Evolutionary conservation across 176 grass and related monocot genomes (phyloP).

Genomic region (Melocanna baccifera): DNA sequence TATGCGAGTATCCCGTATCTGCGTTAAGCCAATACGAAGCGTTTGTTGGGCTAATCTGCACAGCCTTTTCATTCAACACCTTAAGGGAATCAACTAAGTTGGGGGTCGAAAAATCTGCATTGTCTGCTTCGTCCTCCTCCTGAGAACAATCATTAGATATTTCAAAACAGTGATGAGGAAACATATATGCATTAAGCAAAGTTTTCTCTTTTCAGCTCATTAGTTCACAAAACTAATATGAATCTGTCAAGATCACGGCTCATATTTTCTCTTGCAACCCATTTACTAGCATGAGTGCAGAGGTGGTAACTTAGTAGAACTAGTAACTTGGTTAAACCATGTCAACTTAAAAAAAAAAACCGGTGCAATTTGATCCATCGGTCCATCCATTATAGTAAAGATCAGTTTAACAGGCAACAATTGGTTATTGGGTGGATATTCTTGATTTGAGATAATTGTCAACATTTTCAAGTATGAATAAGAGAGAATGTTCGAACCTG

Average conservation of each 20-base stretch:
- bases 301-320: not conserved
- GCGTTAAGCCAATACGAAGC: conserved; percentile 7
- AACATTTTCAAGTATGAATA: not conserved
- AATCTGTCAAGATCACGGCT: not conserved
- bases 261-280: not conserved
- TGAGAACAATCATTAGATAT: not conserved
- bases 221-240: not conserved
- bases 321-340: not conserved
- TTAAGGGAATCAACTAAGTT: conserved; percentile 28
- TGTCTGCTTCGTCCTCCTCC: conserved; percentile 22
- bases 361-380: not conserved
- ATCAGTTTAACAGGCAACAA: not conserved
- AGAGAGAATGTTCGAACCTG: conserved; percentile 40
- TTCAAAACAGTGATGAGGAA: not conserved
- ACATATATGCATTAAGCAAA: not conserved
- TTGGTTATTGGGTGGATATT: not conserved
- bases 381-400: not conserved
- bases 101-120: conserved; percentile 24
- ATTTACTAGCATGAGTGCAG: not conserved
- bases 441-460: not conserved
- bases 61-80: conserved; percentile 24
- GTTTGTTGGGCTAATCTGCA: conserved; percentile 50
- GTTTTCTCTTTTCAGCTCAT: not conserved
- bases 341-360: not conserved
- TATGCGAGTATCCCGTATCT: not conserved